Conservation (phyloP, 2,329 filamentous ascomycete species). For the Pseudogymnoascus verrucosus region DNA sequence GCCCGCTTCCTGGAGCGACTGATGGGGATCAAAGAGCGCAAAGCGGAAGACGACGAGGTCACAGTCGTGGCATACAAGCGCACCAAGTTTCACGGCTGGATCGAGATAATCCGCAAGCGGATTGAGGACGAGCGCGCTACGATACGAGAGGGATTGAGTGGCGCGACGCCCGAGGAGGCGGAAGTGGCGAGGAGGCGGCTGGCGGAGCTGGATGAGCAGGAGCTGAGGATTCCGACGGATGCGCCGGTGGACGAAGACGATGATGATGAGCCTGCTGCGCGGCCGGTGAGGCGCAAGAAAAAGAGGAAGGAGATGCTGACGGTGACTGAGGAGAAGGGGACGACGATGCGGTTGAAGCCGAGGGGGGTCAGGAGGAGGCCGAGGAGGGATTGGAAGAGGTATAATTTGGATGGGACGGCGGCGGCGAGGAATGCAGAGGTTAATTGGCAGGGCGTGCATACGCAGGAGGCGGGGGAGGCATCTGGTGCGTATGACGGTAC, state of each 20-base stretch:
- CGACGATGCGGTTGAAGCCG: not conserved
- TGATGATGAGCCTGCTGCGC: not conserved
- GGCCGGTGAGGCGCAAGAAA: not conserved
- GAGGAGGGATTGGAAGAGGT: slow-evolving; percentile 6
- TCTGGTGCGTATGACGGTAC: not conserved
- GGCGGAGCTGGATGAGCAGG: slow-evolving; percentile 10
- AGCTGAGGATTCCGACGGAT: not conserved
- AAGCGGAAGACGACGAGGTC: slow-evolving; percentile 57
- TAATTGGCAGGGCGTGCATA: not conserved
- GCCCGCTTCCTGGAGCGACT: slow-evolving; percentile 55
- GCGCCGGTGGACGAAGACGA: not conserved
- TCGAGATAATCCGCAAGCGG: slow-evolving; percentile 11
- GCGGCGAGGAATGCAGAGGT: not conserved
- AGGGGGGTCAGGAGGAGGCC: slow-evolving; percentile 3
- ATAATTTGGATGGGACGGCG: not conserved
- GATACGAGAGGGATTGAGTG: slow-evolving; percentile 10
- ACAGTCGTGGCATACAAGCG: slow-evolving; percentile 45
- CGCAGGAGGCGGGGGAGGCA: not conserved
- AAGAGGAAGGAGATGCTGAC: not conserved
- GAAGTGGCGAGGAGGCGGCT: not conserved
- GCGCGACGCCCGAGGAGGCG: not conserved
- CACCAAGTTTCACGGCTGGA: slow-evolving; percentile 19
- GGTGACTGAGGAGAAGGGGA: not conserved
- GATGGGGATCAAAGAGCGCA: slow-evolving; percentile 54
- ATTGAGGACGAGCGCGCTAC: slow-evolving; percentile 16